A percentile compares a stretch with the other conserved stretches of the same genome.
phyloP scores from a whole-genome alignment of 352 stramenopile species.

The Globisporangium emineosum region DNA sequence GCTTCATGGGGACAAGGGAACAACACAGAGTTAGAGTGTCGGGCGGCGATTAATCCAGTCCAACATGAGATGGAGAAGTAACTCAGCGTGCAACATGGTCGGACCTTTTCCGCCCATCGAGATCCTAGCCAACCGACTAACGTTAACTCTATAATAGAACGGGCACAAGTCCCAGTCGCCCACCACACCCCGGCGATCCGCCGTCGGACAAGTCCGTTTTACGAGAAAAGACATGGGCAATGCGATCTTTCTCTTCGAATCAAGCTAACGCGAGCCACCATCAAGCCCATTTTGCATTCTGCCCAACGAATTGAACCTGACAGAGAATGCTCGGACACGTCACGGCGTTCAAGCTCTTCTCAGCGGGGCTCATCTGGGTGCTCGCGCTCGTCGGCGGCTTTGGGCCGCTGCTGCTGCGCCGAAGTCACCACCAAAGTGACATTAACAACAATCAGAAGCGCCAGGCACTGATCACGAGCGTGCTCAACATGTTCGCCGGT shows the following conservation, averaged over 20 bases:
- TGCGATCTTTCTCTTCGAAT: background rate
- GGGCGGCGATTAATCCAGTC: background rate
- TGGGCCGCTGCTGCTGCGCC: slow-evolving; percentile 43
- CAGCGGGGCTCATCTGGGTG: slow-evolving; percentile 53
- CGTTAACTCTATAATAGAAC: background rate
- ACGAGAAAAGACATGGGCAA: slow-evolving; percentile 1
- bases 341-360: slow-evolving; percentile 62
- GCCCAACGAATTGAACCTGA: no score
- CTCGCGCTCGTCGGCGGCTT: slow-evolving; percentile 54
- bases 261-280: no score
- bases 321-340: slow-evolving; percentile 40
- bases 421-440: slow-evolving; percentile 29
- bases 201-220: slow-evolving; percentile 7
- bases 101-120: slow-evolving; percentile 6
- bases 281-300: no score
- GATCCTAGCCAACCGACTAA: no score
- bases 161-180: background rate
- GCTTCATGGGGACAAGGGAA: no score
- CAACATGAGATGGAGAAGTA: background rate
- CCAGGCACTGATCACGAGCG: slow-evolving; percentile 22
- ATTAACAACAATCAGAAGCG: slow-evolving; percentile 12
- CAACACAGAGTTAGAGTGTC: background rate
- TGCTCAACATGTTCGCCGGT: slow-evolving; percentile 80
- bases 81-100: background rate
- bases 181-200: background rate